Evolutionary conservation across 768 basidiomycete species (phyloP).

Genomic region (Mycena polygramma): DNA sequence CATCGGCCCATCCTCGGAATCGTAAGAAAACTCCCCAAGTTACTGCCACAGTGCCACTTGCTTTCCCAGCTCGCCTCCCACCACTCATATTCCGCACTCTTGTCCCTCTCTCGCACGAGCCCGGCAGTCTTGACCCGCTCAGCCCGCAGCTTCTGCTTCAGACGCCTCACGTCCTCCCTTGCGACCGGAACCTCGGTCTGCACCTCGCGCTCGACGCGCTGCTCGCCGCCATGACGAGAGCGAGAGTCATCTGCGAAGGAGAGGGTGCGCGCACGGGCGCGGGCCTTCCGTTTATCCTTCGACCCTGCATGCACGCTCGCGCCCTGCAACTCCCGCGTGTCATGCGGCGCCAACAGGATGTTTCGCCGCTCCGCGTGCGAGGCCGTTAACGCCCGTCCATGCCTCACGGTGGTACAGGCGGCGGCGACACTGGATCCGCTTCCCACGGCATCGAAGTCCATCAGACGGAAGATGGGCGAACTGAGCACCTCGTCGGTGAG

Average conservation of each 20-base stretch:
- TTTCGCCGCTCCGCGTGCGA: slow-evolving; percentile 20
- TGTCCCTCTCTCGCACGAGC: background rate
- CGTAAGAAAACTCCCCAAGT: too few species aligned
- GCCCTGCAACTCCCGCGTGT: background rate
- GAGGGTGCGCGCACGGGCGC: slow-evolving; percentile 3
- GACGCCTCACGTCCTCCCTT: background rate
- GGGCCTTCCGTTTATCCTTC: slow-evolving; percentile 19
- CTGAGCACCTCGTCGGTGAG: slow-evolving; percentile 26
- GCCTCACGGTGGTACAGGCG: background rate
- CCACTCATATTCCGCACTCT: background rate
- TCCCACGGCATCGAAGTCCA: background rate
- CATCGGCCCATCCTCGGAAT: too few species aligned
- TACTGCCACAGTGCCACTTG: too few species aligned
- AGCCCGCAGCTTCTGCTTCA: slow-evolving; percentile 3
- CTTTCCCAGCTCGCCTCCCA: too few species aligned
- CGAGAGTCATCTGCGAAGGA: slow-evolving; percentile 17
- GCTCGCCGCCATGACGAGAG: background rate
- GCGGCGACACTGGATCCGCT: background rate
- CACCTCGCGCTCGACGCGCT: slow-evolving; percentile 20
- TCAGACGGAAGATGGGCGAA: slow-evolving; percentile 17
- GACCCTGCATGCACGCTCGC: background rate
- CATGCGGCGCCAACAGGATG: slow-evolving; percentile 29
- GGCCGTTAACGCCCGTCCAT: slow-evolving; percentile 10
- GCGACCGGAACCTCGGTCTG: slow-evolving; percentile 2
- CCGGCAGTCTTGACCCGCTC: slow-evolving; percentile 6